Base-by-base conservation (phyloP, 148 eudicot species). In the Oxyria digyna region DNA sequence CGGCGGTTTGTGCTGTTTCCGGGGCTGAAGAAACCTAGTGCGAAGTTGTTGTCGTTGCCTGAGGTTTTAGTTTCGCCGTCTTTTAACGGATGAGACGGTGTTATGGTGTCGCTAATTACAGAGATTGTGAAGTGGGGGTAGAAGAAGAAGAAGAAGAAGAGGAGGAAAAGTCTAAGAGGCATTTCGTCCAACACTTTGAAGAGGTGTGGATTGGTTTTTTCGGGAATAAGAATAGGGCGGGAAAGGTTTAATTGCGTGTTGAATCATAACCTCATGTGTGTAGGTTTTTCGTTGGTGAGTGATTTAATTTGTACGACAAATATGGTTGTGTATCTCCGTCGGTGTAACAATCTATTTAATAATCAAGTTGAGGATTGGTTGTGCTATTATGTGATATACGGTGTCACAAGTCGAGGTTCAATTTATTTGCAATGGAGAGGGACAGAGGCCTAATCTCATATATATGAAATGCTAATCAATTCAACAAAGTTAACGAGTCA, bases 21-120 rank as follows among this genome's bases (percentile, higher is more conserved):
- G 24, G 73, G 73, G 62, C 66, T 70, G 67, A 70, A 70, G 67
- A 70, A 70, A 0, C 73, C 73, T 24, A 70, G 41, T 4, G 59
- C 73, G 42, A 54, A 70, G 31, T 3, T 33, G 29, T 55, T 49
- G 17, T 32, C 27, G 20, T 38, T 13, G 29, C 26, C 18, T 11
- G 73, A 70, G 0, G n/a, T 38, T 33, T 55, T 15, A 20, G 23
- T 26, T 14, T 70, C 18, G 13, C 73, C 73, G 42, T 70, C 66
- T 29, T 24, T 37, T 1, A 70, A 41, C 1, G 73, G 62, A 23
- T 23, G 45, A 6, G 49, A 13, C 0, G 49, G 43, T 14, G 66
- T 55, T 21, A 70, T 48, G 42, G 49, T 26, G 62, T 70, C 67
- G 8, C 50, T 26, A 1, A 27, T 18, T 37, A 29, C 6, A 46